Base-by-base conservation (phyloP, 23 red algal species). In the Pyropia haitanensis region DNA sequence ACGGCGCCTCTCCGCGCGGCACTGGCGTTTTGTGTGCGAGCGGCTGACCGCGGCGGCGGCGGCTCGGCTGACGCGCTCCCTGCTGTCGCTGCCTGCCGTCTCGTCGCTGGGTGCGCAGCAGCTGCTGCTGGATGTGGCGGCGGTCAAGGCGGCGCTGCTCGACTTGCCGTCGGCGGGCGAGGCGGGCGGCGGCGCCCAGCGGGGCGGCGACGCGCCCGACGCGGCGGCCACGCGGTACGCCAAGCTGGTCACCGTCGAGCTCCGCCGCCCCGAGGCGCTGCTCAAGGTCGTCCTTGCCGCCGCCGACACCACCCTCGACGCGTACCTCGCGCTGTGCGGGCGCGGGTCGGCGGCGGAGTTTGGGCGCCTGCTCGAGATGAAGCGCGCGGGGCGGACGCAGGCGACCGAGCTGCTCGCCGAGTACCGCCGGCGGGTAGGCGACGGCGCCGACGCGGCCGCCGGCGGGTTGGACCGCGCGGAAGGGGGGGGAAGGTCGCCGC, bases 231-330 rank as follows among this genome's bases (percentile, higher is more conserved):
- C 53, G 31, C 25, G 77, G 22, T 95, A 73, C 54, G 75, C 81
- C n/a, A 85, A 88, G 63, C 48, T 73, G 44, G 81, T 95, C 14
- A 85, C 79, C 54, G 65, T 64, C 14, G 90, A 95, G 73, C 81
- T 82, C 70, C 73, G 77, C 26, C 81, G 73, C 27, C 63, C 80
- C 44, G 90, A 95, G 55, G 72, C 84, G 58, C 71, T 95, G 68
- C 76, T 95, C 39, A 95, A 95, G 56, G 90, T 95, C 20, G 76
- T 87, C 54, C 61, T 95, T 27, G 77, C 90, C 14, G 75, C 81
- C 48, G 62, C 77, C 31, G 77, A 87, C 53, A 71, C 61, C 19
- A 65, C 71, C 51, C 67, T 95, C 20, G 81, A 80, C 26, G 82
- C 90, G 18, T 95, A 87, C 67, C 68, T 68, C 16, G 90, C 90